Percentiles rank a stretch among this genome's conserved stretches.
Conservation (phyloP, 1,139 yeast genomes). For the Yamadazyma aaseri region DNA sequence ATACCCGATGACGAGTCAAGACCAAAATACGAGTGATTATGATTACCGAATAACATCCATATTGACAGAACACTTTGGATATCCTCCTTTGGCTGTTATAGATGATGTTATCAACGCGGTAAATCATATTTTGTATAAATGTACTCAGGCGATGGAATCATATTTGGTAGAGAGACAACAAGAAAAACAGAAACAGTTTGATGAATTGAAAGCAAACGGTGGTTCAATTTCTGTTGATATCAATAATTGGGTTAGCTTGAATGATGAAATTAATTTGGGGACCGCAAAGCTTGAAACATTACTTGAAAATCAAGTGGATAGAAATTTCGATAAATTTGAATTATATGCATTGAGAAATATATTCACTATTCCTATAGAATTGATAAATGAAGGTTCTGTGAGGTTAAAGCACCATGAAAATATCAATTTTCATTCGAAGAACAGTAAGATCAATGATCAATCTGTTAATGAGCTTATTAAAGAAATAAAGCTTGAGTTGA, state of each 20-base stretch:
- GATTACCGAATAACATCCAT: conserved; percentile 11
- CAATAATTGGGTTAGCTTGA: conserved; percentile 13
- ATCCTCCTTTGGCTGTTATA: conserved; percentile 79
- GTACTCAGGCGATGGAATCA: conserved; percentile 76
- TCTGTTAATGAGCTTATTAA: conserved; percentile 35
- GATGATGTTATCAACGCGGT: conserved; percentile 91
- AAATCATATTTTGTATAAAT: conserved; percentile 78
- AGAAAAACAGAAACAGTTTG: conserved; percentile 13
- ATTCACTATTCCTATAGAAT: conserved; percentile 66
- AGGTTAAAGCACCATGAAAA: conserved; percentile 68
- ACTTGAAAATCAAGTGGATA: conserved; percentile 76
- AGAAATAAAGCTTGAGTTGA: conserved; percentile 46
- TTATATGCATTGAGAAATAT: conserved; percentile 78
- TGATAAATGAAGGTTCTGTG: conserved; percentile 66
- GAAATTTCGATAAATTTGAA: conserved; percentile 84
- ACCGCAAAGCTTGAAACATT: conserved; percentile 79
- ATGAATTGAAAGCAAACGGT: conserved; percentile 16
- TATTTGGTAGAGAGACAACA: conserved; percentile 45
- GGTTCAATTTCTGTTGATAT: background rate
- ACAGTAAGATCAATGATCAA: conserved; percentile 24
- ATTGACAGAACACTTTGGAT: conserved; percentile 84
- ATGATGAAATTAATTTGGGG: conserved; percentile 66
- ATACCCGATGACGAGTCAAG: background rate
- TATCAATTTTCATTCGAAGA: conserved; percentile 30
- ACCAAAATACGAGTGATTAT: conserved; percentile 5